Percentiles rank a stretch among this genome's conserved stretches.
Conservation (phyloP, 441 rosid species). For the Populus hybrid region DNA sequence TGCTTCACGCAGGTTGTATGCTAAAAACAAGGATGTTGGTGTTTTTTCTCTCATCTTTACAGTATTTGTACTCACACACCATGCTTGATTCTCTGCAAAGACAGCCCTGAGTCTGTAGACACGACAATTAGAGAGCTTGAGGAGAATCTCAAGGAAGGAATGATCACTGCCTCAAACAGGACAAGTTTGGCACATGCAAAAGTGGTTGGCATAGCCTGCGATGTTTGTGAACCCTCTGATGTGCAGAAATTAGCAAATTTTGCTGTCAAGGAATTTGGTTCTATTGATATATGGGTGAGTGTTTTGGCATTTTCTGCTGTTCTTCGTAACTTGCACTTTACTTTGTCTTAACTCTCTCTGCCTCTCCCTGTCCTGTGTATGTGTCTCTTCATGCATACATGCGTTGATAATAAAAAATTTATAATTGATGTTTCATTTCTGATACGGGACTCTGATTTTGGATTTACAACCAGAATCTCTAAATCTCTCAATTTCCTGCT, state of each 20-base stretch:
- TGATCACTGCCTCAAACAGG: constrained; percentile 37
- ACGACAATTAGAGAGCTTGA: constrained; percentile 74
- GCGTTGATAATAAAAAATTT: background rate
- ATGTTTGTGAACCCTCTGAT: constrained; percentile 69
- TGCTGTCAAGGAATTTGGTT: constrained; percentile 72
- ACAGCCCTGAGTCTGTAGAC: constrained; percentile 69
- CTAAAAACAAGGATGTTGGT: background rate
- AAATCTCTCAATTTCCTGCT: background rate
- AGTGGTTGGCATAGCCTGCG: constrained; percentile 80
- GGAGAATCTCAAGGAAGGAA: constrained; percentile 65
- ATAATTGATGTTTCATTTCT: background rate
- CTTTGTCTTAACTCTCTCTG: background rate
- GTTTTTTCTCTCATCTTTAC: background rate
- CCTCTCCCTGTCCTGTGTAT: background rate
- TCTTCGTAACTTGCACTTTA: background rate
- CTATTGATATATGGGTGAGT: constrained; percentile 82
- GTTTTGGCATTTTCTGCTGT: background rate
- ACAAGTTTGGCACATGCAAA: constrained; percentile 51
- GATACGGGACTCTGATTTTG: background rate
- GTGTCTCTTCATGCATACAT: background rate
- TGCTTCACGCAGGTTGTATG: constrained; percentile 77
- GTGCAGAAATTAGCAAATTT: constrained; percentile 66
- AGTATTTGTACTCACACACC: constrained; percentile 9
- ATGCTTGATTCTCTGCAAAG: constrained; percentile 27
- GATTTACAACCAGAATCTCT: background rate